Base-by-base conservation (phyloP, 257 asterid genomes). In the Buddleja alternifolia region DNA sequence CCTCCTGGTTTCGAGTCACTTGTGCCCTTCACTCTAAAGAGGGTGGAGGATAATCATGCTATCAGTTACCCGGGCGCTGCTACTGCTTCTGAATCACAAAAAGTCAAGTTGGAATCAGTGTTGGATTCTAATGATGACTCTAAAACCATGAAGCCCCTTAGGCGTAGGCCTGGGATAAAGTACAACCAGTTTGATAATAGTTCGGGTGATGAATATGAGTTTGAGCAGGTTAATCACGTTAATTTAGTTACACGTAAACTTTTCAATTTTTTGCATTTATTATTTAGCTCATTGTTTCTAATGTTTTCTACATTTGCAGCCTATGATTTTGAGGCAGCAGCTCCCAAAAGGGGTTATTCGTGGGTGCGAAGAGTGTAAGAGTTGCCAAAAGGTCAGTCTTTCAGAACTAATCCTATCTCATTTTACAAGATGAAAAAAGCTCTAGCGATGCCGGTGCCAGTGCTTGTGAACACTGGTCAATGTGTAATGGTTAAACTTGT, bases 1-100 rank as follows among this genome's bases (percentile, higher is more conserved):
- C 99, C 99, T 17, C 96, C 99, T 55, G 97, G 97, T 63, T 94
- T 94, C 63, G 99, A 94, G 89, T 80, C 97, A 62, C 80, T 91
- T 73, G 85, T 75, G 37, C 87, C 96, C 68, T 84, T 85, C 78
- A 76, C 86, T 75, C 62, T 86, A 53, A 86, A 86, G 78, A 91
- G 75, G 82, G 80, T 77, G 55, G 85, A 80, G 48, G 76, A 62
- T 64, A 73, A 79, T 58, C 82, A 64, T 72, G 74, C 59, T 40
- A 77, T 53, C 45, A 70, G 56, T 66, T 73, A 47, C 69, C 75
- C 86, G 8, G 63, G 81, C 71, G 60, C 84, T 41, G 76, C 58
- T 41, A 44, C 72, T 75, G 75, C 70, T 65, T 75, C 81, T 63
- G 89, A 72, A 67, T 47, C 76, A 44, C 81, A 40, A 61, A 62